Base-by-base conservation (phyloP, 805 yeast species). In the Cyberlindnera misumaiensis region DNA sequence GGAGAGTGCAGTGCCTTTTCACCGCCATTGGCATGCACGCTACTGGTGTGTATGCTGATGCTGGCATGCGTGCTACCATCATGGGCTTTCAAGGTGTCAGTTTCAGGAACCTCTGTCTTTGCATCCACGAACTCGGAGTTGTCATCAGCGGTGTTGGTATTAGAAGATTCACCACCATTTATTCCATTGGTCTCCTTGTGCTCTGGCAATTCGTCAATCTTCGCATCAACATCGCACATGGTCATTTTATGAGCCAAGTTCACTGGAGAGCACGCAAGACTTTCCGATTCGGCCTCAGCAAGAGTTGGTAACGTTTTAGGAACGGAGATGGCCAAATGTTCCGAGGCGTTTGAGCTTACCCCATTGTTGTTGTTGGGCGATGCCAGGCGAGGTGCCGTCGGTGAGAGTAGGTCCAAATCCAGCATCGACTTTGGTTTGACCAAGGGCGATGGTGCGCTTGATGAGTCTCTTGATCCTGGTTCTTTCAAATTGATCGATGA, bases 391-490 rank as follows among this genome's bases (percentile, higher is more conserved):
- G 4, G 15, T 6, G 36, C 11, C n/a, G 11, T 13, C 18, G 37
- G 13, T 2, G 32, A 28, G 9, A 22, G n/a, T 17, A 29, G 15
- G 18, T 38, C 41, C 25, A 15, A 11, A 22, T 54, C 59, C 27
- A 54, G 29, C 59, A 54, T 54, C 2, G 59, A 53, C 32, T 43
- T 49, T 14, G 53, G 45, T 20, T 38, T 41, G 4, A 41, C 24
- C 2, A 34, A 16, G 8, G 51, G 51, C 22, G 44, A 39, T 11
- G 41, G 34, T n/a, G 28, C 37, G 1, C 15, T 24, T 5, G 50
- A 41, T n/a, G 39, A 9, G 2, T 15, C 25, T 14, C 32, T 27
- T 13, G 43, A 36, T 13, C 26, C 38, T 5, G 34, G 35, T 6
- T 41, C 39, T 10, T 24, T 22, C 5, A 13, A 16, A 33, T 38